phyloP scores from a whole-genome alignment of 805 yeast species.

The Candida hispaniensis region DNA sequence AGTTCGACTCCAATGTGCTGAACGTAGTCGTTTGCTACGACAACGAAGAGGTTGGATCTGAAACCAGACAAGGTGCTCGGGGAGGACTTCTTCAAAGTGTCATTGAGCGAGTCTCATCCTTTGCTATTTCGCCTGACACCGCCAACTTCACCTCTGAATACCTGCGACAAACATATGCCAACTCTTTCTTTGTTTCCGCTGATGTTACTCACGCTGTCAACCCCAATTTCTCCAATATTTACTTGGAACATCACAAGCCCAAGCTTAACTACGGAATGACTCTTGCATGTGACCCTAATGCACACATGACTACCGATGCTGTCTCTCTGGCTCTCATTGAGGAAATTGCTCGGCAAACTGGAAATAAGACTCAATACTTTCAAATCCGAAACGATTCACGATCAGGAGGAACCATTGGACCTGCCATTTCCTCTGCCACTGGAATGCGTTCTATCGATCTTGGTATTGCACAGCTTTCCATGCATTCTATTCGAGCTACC shows the following conservation, averaged over 20 bases:
- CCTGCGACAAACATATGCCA: constrained; percentile 42
- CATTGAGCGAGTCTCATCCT: constrained; percentile 35
- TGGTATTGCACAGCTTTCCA: constrained; percentile 73
- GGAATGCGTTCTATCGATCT: constrained; percentile 47
- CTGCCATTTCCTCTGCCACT: constrained; percentile 32
- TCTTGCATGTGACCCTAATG: constrained; percentile 61
- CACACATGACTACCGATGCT: constrained; percentile 71
- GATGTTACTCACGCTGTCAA: constrained; percentile 73
- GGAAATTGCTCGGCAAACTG: constrained; percentile 53
- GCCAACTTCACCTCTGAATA: constrained; percentile 25
- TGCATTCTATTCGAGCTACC: constrained; percentile 80
- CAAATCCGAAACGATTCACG: constrained; percentile 75
- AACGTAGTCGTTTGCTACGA: constrained; percentile 59
- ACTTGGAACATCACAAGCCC: constrained; percentile 66
- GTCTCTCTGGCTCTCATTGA: constrained; percentile 61
- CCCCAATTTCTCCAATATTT: constrained; percentile 56
- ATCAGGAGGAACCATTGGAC: constrained; percentile 85
- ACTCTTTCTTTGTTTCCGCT: constrained; percentile 65
- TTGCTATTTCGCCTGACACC: constrained; percentile 22
- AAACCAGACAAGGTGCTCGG: constrained; percentile 66
- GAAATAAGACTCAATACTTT: constrained; percentile 61
- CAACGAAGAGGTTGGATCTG: constrained; percentile 74
- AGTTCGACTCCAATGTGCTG: constrained; percentile 27
- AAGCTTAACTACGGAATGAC: constrained; percentile 66
- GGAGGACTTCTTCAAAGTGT: constrained; percentile 60